phyloP scores from a whole-genome alignment of 78 protist species.

The Diacronema lutheri region DNA sequence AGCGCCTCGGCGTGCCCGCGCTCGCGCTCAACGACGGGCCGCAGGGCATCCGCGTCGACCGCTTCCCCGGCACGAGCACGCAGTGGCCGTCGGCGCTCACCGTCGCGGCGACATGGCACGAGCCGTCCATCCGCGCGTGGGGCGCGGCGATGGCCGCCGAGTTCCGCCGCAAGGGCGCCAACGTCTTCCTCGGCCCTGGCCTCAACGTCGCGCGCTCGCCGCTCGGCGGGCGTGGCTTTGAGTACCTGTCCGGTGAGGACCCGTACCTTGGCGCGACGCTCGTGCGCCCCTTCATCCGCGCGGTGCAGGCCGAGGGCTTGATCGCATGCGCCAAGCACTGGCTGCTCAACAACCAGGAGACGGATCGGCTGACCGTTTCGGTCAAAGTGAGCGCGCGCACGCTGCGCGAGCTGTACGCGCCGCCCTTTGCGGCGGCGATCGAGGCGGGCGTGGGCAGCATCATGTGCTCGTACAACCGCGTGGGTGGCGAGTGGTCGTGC shows the following conservation, averaged over 20 bases:
- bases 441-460: neutral
- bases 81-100: conserved; percentile 29
- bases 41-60: conserved; percentile 31
- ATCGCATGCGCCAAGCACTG: conserved; percentile 11
- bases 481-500: neutral
- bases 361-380: neutral
- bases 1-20: conserved; percentile 27
- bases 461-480: conserved; percentile 24
- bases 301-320: neutral
- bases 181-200: conserved; percentile 53
- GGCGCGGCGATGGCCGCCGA: conserved; percentile 44
- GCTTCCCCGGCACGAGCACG: conserved; percentile 17
- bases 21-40: conserved; percentile 51
- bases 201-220: conserved; percentile 48
- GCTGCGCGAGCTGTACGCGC: conserved; percentile 30
- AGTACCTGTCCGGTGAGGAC: conserved; percentile 35
- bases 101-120: conserved; percentile 35
- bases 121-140: neutral
- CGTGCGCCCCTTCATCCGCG: neutral
- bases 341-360: conserved; percentile 22
- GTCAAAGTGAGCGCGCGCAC: conserved; percentile 6
- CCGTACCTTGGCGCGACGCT: conserved; percentile 8
- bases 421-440: conserved; percentile 31
- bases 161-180: neutral
- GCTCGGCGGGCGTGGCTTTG: conserved; percentile 40